Conservation (phyloP, 2,329 filamentous ascomycete genomes). For the Fusarium mangiferae region DNA sequence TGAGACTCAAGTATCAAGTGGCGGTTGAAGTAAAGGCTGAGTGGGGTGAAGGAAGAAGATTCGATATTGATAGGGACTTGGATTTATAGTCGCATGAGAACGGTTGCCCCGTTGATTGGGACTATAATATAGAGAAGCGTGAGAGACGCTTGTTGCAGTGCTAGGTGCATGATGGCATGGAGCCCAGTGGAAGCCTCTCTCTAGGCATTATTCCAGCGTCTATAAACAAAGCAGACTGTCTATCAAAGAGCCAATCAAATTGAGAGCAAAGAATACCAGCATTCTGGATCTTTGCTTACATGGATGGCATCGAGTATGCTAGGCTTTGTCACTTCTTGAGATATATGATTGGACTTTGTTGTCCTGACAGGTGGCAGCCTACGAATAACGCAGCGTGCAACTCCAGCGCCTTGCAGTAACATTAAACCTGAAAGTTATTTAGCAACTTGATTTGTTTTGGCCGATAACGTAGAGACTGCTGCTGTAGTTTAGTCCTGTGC, state of each 20-base stretch:
- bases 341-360: neutral
- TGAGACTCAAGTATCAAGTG: neutral
- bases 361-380: neutral
- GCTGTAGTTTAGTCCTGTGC: fast-evolving
- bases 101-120: neutral
- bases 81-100: neutral
- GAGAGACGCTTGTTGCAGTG: neutral
- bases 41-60: neutral
- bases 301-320: fast-evolving
- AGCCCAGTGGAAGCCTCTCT: neutral
- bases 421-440: neutral
- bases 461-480: fast-evolving
- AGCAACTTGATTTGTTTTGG: too few species aligned
- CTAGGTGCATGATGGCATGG: neutral
- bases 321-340: neutral
- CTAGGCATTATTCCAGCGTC: neutral
- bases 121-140: neutral
- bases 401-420: neutral
- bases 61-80: neutral
- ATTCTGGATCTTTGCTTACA: neutral
- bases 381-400: neutral
- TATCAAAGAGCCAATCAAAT: constrained; percentile 11
- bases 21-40: neutral
- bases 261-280: neutral
- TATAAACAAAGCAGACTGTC: constrained; percentile 11